These are phyloP conservation scores for Neoscytalidium dimidiatum DNA, from an alignment of 2,329 filamentous ascomycete species.

Conservation along the genomic window DNA sequence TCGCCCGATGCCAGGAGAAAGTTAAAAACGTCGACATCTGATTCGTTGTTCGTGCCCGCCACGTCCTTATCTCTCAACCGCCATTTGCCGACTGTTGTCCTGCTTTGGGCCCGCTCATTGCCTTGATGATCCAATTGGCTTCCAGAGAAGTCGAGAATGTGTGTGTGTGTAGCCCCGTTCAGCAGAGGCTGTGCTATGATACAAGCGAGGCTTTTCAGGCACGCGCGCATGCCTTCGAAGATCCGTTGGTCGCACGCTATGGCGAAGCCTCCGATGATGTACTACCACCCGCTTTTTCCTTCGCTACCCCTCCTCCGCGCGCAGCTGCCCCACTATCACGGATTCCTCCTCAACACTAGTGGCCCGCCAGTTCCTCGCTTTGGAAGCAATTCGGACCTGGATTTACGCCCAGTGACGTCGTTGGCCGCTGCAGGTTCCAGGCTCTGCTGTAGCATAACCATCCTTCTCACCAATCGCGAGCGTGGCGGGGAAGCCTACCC, in stretches of 20 bases:
- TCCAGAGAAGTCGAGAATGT: neutral
- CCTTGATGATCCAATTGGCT: neutral
- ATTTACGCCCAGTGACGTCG: neutral
- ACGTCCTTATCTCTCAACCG: neutral
- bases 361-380: neutral
- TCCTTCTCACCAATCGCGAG: neutral
- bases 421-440: neutral
- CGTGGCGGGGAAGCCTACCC: neutral
- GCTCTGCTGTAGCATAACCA: neutral
- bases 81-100: neutral
- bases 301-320: conserved; percentile 11
- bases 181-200: conserved; percentile 7
- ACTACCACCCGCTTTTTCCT: conserved; percentile 10
- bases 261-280: conserved; percentile 7
- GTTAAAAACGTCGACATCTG: neutral
- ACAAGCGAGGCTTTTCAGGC: neutral
- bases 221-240: neutral
- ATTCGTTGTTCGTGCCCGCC: neutral
- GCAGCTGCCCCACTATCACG: conserved; percentile 14
- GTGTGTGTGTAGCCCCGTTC: neutral
- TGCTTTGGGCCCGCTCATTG: neutral
- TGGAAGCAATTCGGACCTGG: neutral
- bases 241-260: neutral
- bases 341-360: neutral
- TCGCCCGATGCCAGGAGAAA: neutral